phyloP scores from a whole-genome alignment of 78 protist genomes.

The Dictyostelium brefeldianum region DNA sequence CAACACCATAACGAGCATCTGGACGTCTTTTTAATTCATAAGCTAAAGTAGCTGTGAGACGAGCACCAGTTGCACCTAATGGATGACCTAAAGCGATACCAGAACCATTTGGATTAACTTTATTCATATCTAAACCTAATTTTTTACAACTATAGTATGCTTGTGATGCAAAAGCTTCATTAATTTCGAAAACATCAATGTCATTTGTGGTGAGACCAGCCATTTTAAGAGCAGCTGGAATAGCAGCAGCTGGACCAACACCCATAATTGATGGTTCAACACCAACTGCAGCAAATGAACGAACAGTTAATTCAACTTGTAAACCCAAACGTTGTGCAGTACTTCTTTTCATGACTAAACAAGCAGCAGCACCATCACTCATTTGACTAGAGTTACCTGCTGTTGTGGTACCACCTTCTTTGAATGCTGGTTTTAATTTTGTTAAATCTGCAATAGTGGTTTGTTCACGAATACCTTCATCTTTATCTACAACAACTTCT shows the following conservation, averaged over 20 bases:
- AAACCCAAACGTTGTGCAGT: conserved; percentile 69
- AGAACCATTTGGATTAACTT: conserved; percentile 98
- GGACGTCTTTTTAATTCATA: conserved; percentile 65
- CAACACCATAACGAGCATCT: conserved; percentile 64
- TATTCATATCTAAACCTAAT: conserved; percentile 69
- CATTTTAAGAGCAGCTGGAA: conserved; percentile 87
- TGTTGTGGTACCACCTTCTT: conserved; percentile 88
- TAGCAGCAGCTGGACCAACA: conserved; percentile 93
- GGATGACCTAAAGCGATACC: conserved; percentile 99
- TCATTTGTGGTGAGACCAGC: conserved; percentile 92
- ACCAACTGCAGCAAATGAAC: conserved; percentile 80
- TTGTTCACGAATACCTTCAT: conserved; percentile 84
- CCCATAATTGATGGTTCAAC: conserved; percentile 90
- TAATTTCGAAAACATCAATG: conserved; percentile 95
- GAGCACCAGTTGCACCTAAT: conserved; percentile 95
- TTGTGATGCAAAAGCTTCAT: conserved; percentile 97
- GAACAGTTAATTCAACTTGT: conserved; percentile 48
- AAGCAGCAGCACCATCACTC: conserved; percentile 89
- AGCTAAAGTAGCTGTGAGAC: conserved; percentile 63
- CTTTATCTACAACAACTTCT: conserved; percentile 46
- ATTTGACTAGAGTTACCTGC: conserved; percentile 91
- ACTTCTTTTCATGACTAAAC: conserved; percentile 57
- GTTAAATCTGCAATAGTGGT: conserved; percentile 64
- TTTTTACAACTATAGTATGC: conserved; percentile 79
- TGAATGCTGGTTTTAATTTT: conserved; percentile 85